phyloP scores from a whole-genome alignment of 352 stramenopile species.

The Phytophthora pseudosyringae region DNA sequence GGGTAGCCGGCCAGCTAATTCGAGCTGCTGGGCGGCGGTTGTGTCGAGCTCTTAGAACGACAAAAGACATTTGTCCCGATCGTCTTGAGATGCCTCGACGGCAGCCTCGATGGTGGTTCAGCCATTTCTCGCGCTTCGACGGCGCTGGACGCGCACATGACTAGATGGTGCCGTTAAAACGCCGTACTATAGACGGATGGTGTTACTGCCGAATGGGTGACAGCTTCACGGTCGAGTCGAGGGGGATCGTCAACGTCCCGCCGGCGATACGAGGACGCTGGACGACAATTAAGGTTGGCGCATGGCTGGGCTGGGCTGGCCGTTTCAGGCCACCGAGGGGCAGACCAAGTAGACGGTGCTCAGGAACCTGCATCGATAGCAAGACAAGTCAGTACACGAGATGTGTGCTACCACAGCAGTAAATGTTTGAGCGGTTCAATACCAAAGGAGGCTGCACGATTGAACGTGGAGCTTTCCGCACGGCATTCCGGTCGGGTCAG shows the following conservation, averaged over 20 bases:
- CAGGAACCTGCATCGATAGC: slow-evolving; percentile 17
- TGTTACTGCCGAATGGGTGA: no score
- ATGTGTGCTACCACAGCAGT: no score
- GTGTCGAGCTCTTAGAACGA: no score
- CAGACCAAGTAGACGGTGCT: slow-evolving; percentile 27
- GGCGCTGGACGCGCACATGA: no score
- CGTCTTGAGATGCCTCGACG: no score
- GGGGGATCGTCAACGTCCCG: slow-evolving; percentile 19
- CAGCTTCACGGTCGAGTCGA: slow-evolving; percentile 20
- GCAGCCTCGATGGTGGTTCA: no score
- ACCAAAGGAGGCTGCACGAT: slow-evolving; percentile 30
- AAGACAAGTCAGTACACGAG: background rate
- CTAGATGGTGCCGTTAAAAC: no score
- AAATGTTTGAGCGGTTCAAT: background rate
- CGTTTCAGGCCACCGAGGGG: background rate
- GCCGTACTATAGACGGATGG: no score
- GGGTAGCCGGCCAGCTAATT: no score
- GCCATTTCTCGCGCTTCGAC: no score
- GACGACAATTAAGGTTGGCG: slow-evolving; percentile 25
- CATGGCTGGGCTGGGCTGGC: background rate
- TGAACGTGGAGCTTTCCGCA: slow-evolving; percentile 23
- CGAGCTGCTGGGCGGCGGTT: background rate
- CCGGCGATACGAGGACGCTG: slow-evolving; percentile 26
- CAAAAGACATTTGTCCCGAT: no score
- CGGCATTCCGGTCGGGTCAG: slow-evolving; percentile 11